Evolutionary conservation across 148 eudicot species (phyloP).

Genomic region (Rhododendron mucronatum): DNA sequence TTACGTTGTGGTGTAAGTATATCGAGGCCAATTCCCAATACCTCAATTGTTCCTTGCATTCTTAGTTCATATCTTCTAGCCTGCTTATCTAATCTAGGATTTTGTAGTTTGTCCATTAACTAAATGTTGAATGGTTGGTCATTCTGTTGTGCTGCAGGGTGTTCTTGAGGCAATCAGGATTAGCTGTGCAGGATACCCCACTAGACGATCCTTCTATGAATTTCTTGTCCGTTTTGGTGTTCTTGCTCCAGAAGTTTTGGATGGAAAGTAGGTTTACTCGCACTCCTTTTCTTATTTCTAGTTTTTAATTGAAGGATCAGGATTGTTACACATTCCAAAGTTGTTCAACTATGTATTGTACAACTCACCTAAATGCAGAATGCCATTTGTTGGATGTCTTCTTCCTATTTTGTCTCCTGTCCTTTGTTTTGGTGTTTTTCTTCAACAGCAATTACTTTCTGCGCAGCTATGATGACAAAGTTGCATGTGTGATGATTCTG

Average conservation of each 20-base stretch:
- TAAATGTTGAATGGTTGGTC: not conserved
- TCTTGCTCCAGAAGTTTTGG: constrained; percentile 93
- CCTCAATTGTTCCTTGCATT: constrained; percentile 2
- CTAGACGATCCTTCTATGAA: constrained; percentile 89
- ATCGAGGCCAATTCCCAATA: constrained; percentile 3
- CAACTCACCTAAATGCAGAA: not conserved
- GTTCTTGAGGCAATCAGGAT: constrained; percentile 99
- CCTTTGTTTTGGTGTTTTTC: constrained; percentile 3
- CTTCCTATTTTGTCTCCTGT: not conserved
- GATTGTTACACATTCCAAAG: not conserved
- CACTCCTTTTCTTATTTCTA: not conserved
- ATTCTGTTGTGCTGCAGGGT: constrained; percentile 53
- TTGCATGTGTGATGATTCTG: constrained; percentile 77
- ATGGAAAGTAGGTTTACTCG: constrained; percentile 61
- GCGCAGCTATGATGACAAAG: constrained; percentile 72
- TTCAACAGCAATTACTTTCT: not conserved
- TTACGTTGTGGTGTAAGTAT: constrained; percentile 98
- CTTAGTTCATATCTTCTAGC: not conserved
- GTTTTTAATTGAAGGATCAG: not conserved
- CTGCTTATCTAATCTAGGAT: not conserved
- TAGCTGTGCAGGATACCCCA: constrained; percentile 99
- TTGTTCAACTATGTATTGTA: not conserved
- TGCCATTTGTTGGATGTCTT: not conserved
- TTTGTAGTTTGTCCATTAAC: not conserved
- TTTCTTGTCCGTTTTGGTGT: constrained; percentile 93